A percentile compares a stretch with the other conserved stretches of the same genome.
phyloP scores from a whole-genome alignment of 768 basidiomycete species.

The Boletus reticuloceps region DNA sequence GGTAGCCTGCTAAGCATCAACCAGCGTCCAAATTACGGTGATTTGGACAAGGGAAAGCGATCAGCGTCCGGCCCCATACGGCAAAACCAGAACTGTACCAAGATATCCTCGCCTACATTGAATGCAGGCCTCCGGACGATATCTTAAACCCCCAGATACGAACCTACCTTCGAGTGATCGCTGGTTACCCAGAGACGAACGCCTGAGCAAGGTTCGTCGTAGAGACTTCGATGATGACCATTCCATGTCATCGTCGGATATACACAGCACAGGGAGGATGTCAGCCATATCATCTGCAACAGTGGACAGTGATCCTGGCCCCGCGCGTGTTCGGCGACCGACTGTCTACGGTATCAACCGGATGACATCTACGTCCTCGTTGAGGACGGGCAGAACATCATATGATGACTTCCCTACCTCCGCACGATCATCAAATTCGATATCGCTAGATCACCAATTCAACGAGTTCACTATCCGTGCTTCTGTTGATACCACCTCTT shows the following conservation, averaged over 20 bases:
- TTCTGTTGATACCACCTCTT: constrained; percentile 58
- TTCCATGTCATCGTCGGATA: constrained; percentile 86
- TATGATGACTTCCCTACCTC: constrained; percentile 73
- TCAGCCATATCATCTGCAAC: constrained; percentile 81
- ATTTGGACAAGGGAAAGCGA: constrained; percentile 45
- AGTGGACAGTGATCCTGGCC: constrained; percentile 85
- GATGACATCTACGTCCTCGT: constrained; percentile 73
- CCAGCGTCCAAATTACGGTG: constrained; percentile 28
- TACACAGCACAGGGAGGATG: constrained; percentile 71
- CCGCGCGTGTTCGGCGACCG: constrained; percentile 61
- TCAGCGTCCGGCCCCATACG: constrained; percentile 64
- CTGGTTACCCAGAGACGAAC: constrained; percentile 52
- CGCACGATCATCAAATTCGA: constrained; percentile 76
- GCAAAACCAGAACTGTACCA: constrained; percentile 46
- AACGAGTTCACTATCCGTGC: constrained; percentile 74
- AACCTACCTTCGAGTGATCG: constrained; percentile 40
- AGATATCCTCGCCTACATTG: constrained; percentile 46
- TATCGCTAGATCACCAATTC: constrained; percentile 73
- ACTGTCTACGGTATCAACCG: constrained; percentile 66
- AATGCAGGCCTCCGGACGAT: constrained; percentile 64
- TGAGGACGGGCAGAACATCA: constrained; percentile 54
- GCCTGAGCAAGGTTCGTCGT: constrained; percentile 73
- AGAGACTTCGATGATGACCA: constrained; percentile 88
- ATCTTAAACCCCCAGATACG: constrained; percentile 37
- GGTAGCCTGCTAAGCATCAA: constrained; percentile 44